A percentile compares a stretch with the other conserved stretches of the same genome.
Evolutionary conservation across 208 protist species (phyloP).

Genomic region (Tritrichomonas musculus): DNA sequence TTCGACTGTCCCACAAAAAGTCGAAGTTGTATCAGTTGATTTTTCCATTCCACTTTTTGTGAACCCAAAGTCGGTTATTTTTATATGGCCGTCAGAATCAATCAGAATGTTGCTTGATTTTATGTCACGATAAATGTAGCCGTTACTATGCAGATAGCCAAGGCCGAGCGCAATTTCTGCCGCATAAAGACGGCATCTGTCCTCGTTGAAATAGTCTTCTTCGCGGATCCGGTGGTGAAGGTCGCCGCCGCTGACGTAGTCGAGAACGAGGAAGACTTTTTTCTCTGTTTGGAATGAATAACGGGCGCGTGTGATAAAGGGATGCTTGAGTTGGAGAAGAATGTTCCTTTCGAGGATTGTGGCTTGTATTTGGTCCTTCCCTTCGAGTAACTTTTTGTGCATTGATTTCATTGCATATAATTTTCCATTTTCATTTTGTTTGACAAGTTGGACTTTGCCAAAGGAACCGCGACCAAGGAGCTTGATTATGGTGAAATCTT

Average conservation of each 20-base stretch:
- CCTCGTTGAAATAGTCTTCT: conserved; percentile 29
- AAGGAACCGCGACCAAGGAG: background rate
- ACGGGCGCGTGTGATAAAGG: conserved; percentile 45
- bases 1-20: conserved; percentile 65
- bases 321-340: background rate
- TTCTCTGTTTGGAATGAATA: conserved; percentile 49
- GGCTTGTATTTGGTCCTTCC: background rate
- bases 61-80: conserved; percentile 77
- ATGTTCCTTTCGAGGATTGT: background rate
- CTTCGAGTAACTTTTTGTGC: background rate
- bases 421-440: background rate
- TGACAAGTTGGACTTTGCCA: conserved; percentile 22
- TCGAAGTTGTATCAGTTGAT: background rate
- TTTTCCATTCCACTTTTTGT: background rate
- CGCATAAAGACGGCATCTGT: conserved; percentile 37
- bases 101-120: conserved; percentile 56
- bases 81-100: conserved; percentile 65
- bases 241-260: conserved; percentile 58
- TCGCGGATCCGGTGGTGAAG: conserved; percentile 52
- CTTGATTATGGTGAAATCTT: background rate
- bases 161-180: conserved; percentile 53
- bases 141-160: conserved; percentile 50
- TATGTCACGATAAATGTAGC: conserved; percentile 58
- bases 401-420: conserved; percentile 12
- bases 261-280: conserved; percentile 56